Evolutionary conservation across 2,329 filamentous ascomycete species (phyloP), one percentile per base, ranked within the genome.

Genomic region (Fusarium coicis): DNA sequence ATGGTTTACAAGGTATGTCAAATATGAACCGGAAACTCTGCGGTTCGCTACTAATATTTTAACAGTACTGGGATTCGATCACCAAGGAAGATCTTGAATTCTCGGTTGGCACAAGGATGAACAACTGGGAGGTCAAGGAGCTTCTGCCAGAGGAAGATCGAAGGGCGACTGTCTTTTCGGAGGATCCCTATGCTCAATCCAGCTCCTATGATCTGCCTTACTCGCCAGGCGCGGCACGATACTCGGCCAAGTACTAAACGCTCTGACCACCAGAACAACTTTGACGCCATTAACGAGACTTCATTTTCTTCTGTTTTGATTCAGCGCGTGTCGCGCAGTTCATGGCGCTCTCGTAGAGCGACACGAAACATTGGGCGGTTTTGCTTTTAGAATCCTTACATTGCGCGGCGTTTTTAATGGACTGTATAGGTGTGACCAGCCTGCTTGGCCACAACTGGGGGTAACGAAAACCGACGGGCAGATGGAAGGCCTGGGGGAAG

Each of bases 121-220:
- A 97, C 85, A 98, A 96, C 82, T 99, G 96, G 96, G 96, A 99
- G 81, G 93, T 98, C 80, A 98, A 98, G 85, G 96, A 98, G 72
- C 87, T 94, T 16, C 87, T 96, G 23, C 90, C 92, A 49, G 93
- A 96, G 74, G 94, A 96, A 63, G 93, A 96, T 66, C 91, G 93
- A 67, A 89, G 93, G 66, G 86, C 86, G 28, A 95, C 93, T 5
- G 83, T 93, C 50, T 96, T 95, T 82, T 85, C 88, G 50, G 92
- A 94, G 64, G 90, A 92, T 72, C 88, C 89, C 4, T 90, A 90
- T 70, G 87, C 85, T 56, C 90, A 90, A 43, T 84, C 88, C 5
- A 87, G 85, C 70, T 81, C 83, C 11, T 89, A 86, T 78, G 88
- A 90, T 63, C 81, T 86, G 75, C 82, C 86, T 10, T 87, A 86